These are phyloP conservation scores for Colletotrichum trifolii DNA, from an alignment of 2,329 filamentous ascomycete genomes.

Conservation along the genomic window DNA sequence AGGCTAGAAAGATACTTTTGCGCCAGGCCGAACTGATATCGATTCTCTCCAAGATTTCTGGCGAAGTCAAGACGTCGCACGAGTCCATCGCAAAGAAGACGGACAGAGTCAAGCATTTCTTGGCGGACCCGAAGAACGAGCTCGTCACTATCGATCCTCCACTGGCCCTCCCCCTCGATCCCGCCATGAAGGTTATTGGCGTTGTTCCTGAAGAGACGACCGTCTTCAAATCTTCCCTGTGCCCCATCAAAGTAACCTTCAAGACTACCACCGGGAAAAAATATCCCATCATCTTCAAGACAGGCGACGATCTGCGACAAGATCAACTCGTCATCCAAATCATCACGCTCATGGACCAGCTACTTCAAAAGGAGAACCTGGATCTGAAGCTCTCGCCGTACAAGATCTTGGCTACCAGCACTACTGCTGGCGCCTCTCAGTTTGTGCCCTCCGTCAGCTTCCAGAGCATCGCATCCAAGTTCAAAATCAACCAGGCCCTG, in stretches of 20 bases:
- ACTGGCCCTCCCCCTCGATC: conserved; percentile 88
- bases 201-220: conserved; percentile 85
- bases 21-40: conserved; percentile 91
- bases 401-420: conserved; percentile 93
- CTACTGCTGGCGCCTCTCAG: conserved; percentile 89
- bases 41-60: conserved; percentile 87
- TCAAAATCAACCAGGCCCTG: conserved; percentile 78
- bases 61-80: conserved; percentile 84
- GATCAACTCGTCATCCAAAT: conserved; percentile 95
- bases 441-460: conserved; percentile 90
- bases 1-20: conserved; percentile 79
- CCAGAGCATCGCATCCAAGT: conserved; percentile 84
- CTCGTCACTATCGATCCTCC: conserved; percentile 85
- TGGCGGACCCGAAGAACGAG: conserved; percentile 92
- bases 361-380: conserved; percentile 94
- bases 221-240: conserved; percentile 95
- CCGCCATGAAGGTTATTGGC: conserved; percentile 80
- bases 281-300: conserved; percentile 97
- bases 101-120: conserved; percentile 83
- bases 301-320: conserved; percentile 94
- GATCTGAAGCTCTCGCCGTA: conserved; percentile 96
- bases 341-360: conserved; percentile 96
- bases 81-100: conserved; percentile 84
- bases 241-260: conserved; percentile 91
- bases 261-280: conserved; percentile 80